phyloP scores from a whole-genome alignment of 768 basidiomycete genomes.

The Candolleomyces eurysporus region DNA sequence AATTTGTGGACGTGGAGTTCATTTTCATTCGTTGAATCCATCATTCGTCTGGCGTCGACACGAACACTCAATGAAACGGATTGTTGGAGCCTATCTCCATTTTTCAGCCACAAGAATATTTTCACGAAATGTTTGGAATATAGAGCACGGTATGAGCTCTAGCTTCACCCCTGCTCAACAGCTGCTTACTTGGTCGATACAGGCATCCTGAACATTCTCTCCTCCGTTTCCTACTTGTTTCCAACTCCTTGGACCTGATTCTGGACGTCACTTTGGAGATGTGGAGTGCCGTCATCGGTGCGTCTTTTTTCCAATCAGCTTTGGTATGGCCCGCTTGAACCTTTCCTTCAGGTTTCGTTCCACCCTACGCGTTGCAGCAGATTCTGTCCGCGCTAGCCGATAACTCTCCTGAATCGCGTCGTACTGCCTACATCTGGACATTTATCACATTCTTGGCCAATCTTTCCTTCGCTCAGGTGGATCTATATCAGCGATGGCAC shows the following conservation, averaged over 20 bases:
- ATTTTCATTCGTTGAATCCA: conserved; percentile 64
- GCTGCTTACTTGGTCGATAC: conserved; percentile 1
- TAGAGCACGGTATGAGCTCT: conserved; percentile 32
- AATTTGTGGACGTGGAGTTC: conserved; percentile 65
- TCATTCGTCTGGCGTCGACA: conserved; percentile 49
- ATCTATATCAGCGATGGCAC: conserved; percentile 65
- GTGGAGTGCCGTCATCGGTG: conserved; percentile 57
- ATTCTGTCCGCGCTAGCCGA: conserved; percentile 52
- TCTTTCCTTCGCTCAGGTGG: conserved; percentile 66
- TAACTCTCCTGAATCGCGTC: conserved; percentile 37
- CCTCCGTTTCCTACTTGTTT: conserved; percentile 58
- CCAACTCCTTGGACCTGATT: conserved; percentile 69
- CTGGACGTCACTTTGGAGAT: conserved; percentile 56
- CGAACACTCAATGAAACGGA: conserved; percentile 50
- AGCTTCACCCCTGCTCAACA: background rate
- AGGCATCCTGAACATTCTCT: conserved; percentile 58
- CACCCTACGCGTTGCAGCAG: conserved; percentile 61
- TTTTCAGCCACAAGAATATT: conserved; percentile 64
- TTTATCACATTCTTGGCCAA: conserved; percentile 58
- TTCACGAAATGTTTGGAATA: conserved; percentile 64
- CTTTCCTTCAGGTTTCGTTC: conserved; percentile 52
- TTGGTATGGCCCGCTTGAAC: background rate
- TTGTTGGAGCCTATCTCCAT: conserved; percentile 67
- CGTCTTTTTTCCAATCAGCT: conserved; percentile 13
- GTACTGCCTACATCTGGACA: conserved; percentile 57